A percentile compares a stretch with the other conserved stretches of the same genome.
Conservation (phyloP, 2,329 filamentous ascomycete species). For the Fusarium drepaniforme region DNA sequence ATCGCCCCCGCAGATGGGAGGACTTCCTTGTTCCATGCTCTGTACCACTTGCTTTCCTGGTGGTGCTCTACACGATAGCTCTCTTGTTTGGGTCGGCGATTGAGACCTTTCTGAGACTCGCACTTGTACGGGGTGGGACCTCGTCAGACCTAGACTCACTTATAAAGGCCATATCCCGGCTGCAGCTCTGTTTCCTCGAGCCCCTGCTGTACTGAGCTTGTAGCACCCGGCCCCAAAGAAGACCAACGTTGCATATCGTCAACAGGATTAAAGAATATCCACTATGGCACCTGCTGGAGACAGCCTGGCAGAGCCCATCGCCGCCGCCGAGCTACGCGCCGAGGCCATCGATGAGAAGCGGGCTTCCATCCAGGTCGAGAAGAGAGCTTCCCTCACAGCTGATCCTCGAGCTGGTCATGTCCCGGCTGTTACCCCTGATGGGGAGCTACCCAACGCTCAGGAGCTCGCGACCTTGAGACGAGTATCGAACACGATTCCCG, state of each 20-base stretch:
- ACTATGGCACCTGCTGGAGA: conserved; percentile 49
- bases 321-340: conserved; percentile 43
- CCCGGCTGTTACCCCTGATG: conserved; percentile 6
- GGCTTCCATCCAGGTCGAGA: conserved; percentile 45
- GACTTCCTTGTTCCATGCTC: conserved; percentile 1
- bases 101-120: conserved; percentile 3
- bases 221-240: neutral
- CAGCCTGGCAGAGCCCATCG: conserved; percentile 51
- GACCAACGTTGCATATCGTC: neutral
- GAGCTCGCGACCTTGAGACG: conserved; percentile 65
- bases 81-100: conserved; percentile 19
- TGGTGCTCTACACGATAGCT: neutral
- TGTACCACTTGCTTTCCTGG: conserved; percentile 14
- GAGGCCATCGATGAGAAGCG: conserved; percentile 48
- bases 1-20: neutral
- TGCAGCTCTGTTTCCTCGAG: neutral
- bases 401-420: conserved; percentile 9
- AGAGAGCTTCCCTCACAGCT: conserved; percentile 41
- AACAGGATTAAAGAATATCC: conserved; percentile 2
- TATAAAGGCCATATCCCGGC: conserved; percentile 23
- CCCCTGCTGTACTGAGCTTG: conserved; percentile 1
- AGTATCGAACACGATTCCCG: conserved; percentile 69
- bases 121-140: conserved; percentile 16
- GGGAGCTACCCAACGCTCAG: conserved; percentile 40
- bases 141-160: conserved; percentile 7